Base-by-base conservation (phyloP, 1,284 basidiomycete genomes). In the Dichomitus squalens region DNA sequence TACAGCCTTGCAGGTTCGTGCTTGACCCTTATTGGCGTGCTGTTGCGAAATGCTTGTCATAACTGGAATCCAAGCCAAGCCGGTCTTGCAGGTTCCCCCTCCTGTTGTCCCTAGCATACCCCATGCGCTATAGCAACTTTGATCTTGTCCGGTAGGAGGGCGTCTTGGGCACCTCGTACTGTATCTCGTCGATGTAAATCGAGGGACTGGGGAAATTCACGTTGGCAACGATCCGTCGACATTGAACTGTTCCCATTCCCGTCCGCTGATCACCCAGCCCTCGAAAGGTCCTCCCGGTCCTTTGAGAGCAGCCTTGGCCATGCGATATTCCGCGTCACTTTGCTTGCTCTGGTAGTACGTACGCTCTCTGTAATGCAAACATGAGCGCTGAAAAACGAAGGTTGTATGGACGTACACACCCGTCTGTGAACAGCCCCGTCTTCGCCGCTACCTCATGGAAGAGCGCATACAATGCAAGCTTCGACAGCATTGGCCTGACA, bases 231-330 rank as follows among this genome's bases (percentile, higher is more conserved):
- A 20, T n/a, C 64, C 62, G 23, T 58, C 34, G 16, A 46, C 21
- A 27, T 66, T 61, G 58, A 75, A 75, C 31, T 58, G 56, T 60
- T 75, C 73, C 67, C 68, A 73, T 35, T 63, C 48, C 20, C 58
- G 46, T 4, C 73, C 73, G 41, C 70, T 73, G 18, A 49, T 52
- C 7, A 75, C 55, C 73, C 73, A 75, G 7, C 70, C 70, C 20
- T 67, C 59, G 49, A 75, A 74, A 3, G 70, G 70, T 5, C 70
- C 65, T 4, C 58, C 58, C 1, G 55, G 49, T 8, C 66, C 65
- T 34, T 64, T 61, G 35, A 72, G 51, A 0, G 59, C 52, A 4
- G 8, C 23, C 54, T 70, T 74, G 9, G 65, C 69, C 1, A 39
- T 34, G 56, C 67, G 66, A 57, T 73, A 72, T 7, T 52, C 54